Evolutionary conservation across 2,329 filamentous ascomycete species (phyloP), one percentile per base, ranked within the genome.

Genomic region (Pseudocercospora fuligena): DNA sequence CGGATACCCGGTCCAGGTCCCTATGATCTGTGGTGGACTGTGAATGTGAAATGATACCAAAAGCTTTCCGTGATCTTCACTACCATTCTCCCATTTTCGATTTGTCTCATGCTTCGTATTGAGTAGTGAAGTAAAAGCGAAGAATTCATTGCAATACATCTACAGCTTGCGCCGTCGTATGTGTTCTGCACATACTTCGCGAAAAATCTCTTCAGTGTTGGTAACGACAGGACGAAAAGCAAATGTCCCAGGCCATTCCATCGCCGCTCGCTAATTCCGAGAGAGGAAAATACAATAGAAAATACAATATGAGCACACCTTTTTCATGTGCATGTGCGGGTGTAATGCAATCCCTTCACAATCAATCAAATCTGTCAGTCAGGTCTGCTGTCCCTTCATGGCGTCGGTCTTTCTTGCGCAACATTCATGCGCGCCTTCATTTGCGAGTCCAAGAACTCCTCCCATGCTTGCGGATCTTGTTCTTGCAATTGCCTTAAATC

Each of bases 401-500:
- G 43, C 16, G 25, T 33, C 53, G 36, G 40, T 51, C 62, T 57
- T n/a, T 73, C 66, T 56, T 67, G 66, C 47, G 69, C 66, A 16
- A 72, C 21, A 57, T 78, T 77, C 71, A 73, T 72, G 60, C 74
- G 70, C 47, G 77, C 77, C 69, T 74, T 77, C 66, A 76, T 69
- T 62, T 79, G 78, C 63, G 73, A 71, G 66, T 79, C 77, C 66
- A 72, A 73, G 63, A 79, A 79, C 47, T 73, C 68, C 65, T 74
- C 73, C 76, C 77, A 80, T 5, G 72, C 76, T 33, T 70, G 67
- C 8, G 78, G 77, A 72, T 80, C 77, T 63, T 81, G 78, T 51
- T 76, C 72, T 72, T 82, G 83, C 74, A 93, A 87, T 7, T 80
- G 79, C 59, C 86, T 84, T 85, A 91, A 87, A 76, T 90, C 85